Evolutionary conservation across 106 monocot species (phyloP), one percentile per base, ranked within the genome.

Genomic region (Iris macrosiphon): DNA sequence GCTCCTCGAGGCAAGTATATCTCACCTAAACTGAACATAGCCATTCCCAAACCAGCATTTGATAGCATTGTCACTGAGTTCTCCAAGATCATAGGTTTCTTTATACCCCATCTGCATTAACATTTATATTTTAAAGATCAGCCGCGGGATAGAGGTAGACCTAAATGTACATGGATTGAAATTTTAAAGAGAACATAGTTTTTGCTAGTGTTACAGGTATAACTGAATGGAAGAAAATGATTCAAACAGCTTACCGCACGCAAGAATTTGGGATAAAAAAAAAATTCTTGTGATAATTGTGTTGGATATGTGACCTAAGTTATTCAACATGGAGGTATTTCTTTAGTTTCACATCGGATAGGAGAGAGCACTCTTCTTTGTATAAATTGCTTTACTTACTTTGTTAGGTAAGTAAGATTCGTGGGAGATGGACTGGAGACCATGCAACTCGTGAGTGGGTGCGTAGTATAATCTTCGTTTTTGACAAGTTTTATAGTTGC

Each of bases 21-120:
- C 28, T 69, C 37, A 80, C 80, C 80, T 18, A 80, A 52, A 59
- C 80, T 80, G 53, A 80, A 80, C 74, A 80, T 80, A 17, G 80
- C 80, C 80, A 80, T 65, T 27, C 80, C 80, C 12, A 75, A 37
- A 4, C 73, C 80, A 7, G 73, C 63, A 57, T 80, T 61, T 35
- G 80, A 80, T 13, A 80, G 37, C 34, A 80, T 61, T 0, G 60
- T 56, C 4, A 80, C 64, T 2, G 80, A 80, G 17, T 65, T 70
- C 30, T 66, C 64, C 35, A 80, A 35, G 1, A 80, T 66, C 11
- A 57, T 11, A 14, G 80, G 80, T 62, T 70, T 80, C 57, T 66
- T 52, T 13, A 80, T 55, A 49, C 59, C 20, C 60, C 60, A 80
- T 69, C 80, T 79, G 62, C 56, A 66, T 57, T 28, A 43, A 7